Evolutionary conservation across 2,329 filamentous ascomycete species (phyloP).

Genomic region (Zasmidium angulare): DNA sequence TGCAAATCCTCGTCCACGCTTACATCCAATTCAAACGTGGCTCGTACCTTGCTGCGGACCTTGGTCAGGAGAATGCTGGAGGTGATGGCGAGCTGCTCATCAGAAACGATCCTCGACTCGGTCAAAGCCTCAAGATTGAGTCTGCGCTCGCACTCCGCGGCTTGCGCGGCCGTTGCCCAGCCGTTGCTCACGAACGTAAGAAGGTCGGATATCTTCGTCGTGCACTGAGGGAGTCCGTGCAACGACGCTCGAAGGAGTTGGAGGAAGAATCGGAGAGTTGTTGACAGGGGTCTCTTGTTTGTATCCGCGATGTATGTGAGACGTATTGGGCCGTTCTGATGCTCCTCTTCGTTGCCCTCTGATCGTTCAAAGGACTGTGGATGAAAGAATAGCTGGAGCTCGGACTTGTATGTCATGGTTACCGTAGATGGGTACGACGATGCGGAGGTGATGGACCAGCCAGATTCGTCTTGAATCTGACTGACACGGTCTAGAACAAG

Average conservation of each 20-base stretch:
- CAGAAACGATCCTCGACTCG: conserved; percentile 61
- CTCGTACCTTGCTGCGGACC: conserved; percentile 67
- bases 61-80: conserved; percentile 63
- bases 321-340: conserved; percentile 59
- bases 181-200: conserved; percentile 59
- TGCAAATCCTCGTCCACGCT: conserved; percentile 56
- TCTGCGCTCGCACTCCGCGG: conserved; percentile 61
- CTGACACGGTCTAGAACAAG: conserved; percentile 60
- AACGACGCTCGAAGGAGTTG: conserved; percentile 69
- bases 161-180: conserved; percentile 65
- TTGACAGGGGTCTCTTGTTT: conserved; percentile 57
- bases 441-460: conserved; percentile 66
- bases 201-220: conserved; percentile 58
- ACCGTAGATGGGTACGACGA: conserved; percentile 62
- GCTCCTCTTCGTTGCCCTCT: conserved; percentile 21
- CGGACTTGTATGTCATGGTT: conserved; percentile 71
- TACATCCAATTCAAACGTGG: conserved; percentile 57
- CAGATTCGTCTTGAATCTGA: conserved; percentile 63
- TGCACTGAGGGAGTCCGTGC: conserved; percentile 59
- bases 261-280: conserved; percentile 73
- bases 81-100: conserved; percentile 63
- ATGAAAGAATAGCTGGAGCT: conserved; percentile 73
- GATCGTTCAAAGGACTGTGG: conserved; percentile 55
- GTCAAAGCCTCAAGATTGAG: conserved; percentile 67
- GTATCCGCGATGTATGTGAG: conserved; percentile 66